phyloP scores from a whole-genome alignment of 257 asterid species.

The Jaltomata sinuosa region DNA sequence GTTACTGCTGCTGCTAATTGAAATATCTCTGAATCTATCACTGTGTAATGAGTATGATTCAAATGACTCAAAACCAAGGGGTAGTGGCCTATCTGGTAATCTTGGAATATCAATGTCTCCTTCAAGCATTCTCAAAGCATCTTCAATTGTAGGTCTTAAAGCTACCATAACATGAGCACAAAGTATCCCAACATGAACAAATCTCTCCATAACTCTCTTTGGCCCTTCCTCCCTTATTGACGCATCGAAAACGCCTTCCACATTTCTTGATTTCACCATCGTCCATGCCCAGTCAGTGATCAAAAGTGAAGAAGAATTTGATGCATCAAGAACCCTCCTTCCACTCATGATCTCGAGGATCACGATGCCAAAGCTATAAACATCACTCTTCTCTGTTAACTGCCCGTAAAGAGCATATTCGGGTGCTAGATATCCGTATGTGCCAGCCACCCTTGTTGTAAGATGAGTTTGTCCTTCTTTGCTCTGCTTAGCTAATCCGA shows the following conservation, averaged over 20 bases:
- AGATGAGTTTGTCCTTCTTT: slow-evolving; percentile 48
- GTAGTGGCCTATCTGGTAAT: slow-evolving; percentile 40
- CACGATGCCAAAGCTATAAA: slow-evolving; percentile 45
- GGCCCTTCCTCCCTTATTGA: slow-evolving; percentile 36
- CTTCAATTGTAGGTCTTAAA: slow-evolving; percentile 47
- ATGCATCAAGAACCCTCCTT: slow-evolving; percentile 37
- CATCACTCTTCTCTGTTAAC: slow-evolving; percentile 49
- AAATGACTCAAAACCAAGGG: slow-evolving; percentile 25
- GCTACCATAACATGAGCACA: slow-evolving; percentile 67
- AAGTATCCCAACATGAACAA: slow-evolving; percentile 39
- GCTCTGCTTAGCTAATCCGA: slow-evolving; percentile 53
- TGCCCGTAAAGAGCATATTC: slow-evolving; percentile 58
- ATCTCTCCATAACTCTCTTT: slow-evolving; percentile 50
- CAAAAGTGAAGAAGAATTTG: slow-evolving; percentile 20
- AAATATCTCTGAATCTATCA: neutral
- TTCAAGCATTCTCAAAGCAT: slow-evolving; percentile 59
- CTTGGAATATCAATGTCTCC: slow-evolving; percentile 55
- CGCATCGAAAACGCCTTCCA: slow-evolving; percentile 25
- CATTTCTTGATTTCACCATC: slow-evolving; percentile 21
- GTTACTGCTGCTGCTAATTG: slow-evolving; percentile 1
- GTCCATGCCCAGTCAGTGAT: slow-evolving; percentile 61
- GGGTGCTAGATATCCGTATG: slow-evolving; percentile 53
- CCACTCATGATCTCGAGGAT: slow-evolving; percentile 54
- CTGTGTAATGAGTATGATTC: slow-evolving; percentile 3
- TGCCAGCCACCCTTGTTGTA: slow-evolving; percentile 60